phyloP scores from a whole-genome alignment of 768 basidiomycete genomes.

The Austroboletus eburneus region DNA sequence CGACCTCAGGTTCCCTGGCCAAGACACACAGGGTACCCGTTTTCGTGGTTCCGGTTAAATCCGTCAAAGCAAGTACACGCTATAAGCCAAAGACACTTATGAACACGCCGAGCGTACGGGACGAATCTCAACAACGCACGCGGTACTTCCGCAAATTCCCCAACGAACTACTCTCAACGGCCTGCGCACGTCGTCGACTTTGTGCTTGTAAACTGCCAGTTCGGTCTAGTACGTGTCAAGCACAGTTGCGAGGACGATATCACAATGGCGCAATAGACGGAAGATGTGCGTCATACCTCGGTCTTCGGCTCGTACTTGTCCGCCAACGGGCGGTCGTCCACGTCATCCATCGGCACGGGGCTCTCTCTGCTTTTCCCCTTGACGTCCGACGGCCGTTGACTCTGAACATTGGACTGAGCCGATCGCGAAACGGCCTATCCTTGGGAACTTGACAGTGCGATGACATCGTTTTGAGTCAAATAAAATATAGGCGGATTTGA shows the following conservation, averaged over 20 bases:
- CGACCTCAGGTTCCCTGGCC: conserved; percentile 66
- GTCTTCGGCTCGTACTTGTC: conserved; percentile 60
- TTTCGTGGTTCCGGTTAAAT: conserved; percentile 88
- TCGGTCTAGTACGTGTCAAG: too few relatives aligned
- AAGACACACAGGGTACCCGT: conserved; percentile 80
- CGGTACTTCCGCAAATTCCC: conserved; percentile 68
- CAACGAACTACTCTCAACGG: conserved; percentile 62
- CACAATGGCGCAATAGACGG: conserved; percentile 2
- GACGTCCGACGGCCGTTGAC: conserved; percentile 9
- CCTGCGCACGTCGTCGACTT: conserved; percentile 76
- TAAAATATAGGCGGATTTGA: conserved; percentile 23
- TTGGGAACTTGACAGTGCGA: conserved; percentile 8
- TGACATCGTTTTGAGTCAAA: conserved; percentile 12
- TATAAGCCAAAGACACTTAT: conserved; percentile 35
- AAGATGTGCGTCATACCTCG: conserved; percentile 39
- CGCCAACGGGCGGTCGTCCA: conserved; percentile 51
- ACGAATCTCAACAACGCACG: too few relatives aligned
- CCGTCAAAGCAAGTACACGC: conserved; percentile 82
- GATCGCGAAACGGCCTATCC: not conserved
- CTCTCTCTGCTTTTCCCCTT: conserved; percentile 25
- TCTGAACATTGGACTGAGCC: not conserved
- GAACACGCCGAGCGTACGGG: too few relatives aligned
- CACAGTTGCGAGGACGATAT: too few relatives aligned
- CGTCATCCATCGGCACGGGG: not conserved
- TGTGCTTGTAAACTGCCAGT: conserved; percentile 74